phyloP scores from a whole-genome alignment of 768 basidiomycete genomes.

The Rhodocollybia butyracea region DNA sequence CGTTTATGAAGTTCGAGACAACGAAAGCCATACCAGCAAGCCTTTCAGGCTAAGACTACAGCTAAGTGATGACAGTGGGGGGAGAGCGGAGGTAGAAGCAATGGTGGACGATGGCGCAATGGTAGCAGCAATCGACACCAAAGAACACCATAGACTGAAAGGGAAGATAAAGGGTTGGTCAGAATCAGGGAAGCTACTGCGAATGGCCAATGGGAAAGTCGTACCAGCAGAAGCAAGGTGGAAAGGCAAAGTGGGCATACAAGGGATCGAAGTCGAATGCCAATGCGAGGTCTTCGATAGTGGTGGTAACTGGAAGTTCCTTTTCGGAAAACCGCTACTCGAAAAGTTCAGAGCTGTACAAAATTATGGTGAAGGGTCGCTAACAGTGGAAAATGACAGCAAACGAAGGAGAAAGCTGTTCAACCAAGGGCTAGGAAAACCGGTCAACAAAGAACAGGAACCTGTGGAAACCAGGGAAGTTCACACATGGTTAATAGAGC shows the following conservation, averaged over 20 bases:
- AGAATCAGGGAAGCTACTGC: neutral
- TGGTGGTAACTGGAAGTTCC: conserved; percentile 21
- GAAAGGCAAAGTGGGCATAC: neutral
- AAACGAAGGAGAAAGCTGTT: neutral
- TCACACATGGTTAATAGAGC: too few relatives aligned
- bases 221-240: neutral
- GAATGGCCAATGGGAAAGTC: neutral
- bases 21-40: neutral
- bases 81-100: neutral
- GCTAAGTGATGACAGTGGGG: neutral
- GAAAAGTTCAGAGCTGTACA: conserved; percentile 19
- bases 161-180: neutral
- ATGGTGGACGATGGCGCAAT: conserved; percentile 2
- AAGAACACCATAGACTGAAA: neutral
- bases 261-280: neutral
- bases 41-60: neutral
- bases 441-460: too few relatives aligned
- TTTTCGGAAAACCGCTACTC: conserved; percentile 27
- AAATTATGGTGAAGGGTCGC: conserved; percentile 17
- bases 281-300: conserved; percentile 14
- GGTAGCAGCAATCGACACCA: neutral
- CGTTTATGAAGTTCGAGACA: neutral
- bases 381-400: neutral
- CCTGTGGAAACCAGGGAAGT: too few relatives aligned
- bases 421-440: neutral